phyloP scores from a whole-genome alignment of 2,329 filamentous ascomycete species.

The Elsinoe arachidis region DNA sequence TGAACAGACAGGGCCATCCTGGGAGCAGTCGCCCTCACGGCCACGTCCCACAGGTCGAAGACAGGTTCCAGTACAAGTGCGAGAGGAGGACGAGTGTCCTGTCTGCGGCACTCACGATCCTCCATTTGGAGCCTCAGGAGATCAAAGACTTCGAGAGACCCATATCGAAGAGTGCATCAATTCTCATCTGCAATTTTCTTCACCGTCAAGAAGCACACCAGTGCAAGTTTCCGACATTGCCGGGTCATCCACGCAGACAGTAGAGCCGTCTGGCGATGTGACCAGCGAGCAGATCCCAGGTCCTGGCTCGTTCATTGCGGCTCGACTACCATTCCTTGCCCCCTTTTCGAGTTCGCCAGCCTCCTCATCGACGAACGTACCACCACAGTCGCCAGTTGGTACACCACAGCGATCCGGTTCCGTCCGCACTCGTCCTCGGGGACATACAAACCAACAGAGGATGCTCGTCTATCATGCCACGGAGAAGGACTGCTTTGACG shows the following conservation, averaged over 20 bases:
- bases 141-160: constrained; percentile 13
- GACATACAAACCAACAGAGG: constrained; percentile 26
- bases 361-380: not conserved
- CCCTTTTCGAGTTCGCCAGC: constrained; percentile 13
- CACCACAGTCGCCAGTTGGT: not conserved
- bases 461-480: constrained; percentile 49
- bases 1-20: not conserved
- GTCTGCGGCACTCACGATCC: constrained; percentile 62
- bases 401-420: constrained; percentile 15
- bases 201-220: constrained; percentile 9
- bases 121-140: constrained; percentile 32
- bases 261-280: not conserved
- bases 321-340: not conserved
- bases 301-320: constrained; percentile 10
- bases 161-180: constrained; percentile 24
- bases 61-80: constrained; percentile 23
- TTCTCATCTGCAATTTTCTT: constrained; percentile 13
- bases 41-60: constrained; percentile 6
- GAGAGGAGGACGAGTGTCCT: constrained; percentile 71
- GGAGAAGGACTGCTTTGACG: constrained; percentile 54
- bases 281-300: not conserved
- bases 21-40: not conserved
- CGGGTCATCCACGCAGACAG: not conserved
- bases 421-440: constrained; percentile 17
- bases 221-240: not conserved